phyloP scores from a whole-genome alignment of 163 green algal species.

The Picocystis sp. region DNA sequence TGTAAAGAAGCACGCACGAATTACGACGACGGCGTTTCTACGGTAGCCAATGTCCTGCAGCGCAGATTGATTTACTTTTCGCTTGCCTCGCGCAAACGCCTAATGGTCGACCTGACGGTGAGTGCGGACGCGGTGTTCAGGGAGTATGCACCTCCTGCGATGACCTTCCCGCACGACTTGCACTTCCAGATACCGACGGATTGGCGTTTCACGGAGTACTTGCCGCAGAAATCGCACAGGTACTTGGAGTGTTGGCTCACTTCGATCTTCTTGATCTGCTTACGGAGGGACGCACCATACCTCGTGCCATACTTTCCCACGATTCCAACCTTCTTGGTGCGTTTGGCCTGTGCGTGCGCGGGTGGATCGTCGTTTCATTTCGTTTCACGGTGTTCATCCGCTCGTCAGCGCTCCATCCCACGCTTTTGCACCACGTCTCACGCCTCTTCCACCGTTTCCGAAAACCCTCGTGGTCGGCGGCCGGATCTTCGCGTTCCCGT shows the following conservation, averaged over 20 bases:
- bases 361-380: no score
- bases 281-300: constrained; percentile 91
- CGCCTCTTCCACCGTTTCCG: no score
- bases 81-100: constrained; percentile 79
- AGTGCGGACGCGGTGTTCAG: constrained; percentile 74
- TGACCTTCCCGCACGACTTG: constrained; percentile 82
- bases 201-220: constrained; percentile 79
- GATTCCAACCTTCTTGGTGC: constrained; percentile 99
- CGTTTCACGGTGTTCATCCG: no score
- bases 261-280: constrained; percentile 99
- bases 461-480: no score
- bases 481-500: no score
- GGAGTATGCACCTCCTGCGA: constrained; percentile 85
- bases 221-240: constrained; percentile 98
- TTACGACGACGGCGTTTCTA: no score
- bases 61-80: constrained; percentile 41
- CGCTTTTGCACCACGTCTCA: no score
- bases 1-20: no score
- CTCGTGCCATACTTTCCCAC: constrained; percentile 98
- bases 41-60: no score
- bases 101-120: constrained; percentile 90
- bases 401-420: no score
- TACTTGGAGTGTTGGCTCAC: constrained; percentile 98
- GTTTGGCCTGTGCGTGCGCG: constrained; percentile 52
- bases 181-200: constrained; percentile 97